Evolutionary conservation across 2,329 filamentous ascomycete species (phyloP), one percentile per base, ranked within the genome.

Genomic region (Monosporascus sp.): DNA sequence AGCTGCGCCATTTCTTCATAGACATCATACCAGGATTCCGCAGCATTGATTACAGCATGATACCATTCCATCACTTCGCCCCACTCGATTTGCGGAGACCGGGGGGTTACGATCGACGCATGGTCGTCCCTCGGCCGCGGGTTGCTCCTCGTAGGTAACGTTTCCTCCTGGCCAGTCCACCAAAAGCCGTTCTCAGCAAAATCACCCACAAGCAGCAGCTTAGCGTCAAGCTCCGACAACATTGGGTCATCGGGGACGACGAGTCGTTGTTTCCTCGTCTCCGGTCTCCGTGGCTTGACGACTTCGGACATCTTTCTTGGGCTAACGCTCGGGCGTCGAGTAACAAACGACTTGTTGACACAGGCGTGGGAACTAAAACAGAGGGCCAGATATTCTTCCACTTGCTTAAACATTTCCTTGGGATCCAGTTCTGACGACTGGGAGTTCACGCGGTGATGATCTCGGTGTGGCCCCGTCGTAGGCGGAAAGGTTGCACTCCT

Each of bases 141-240:
- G 55, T 65, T 52, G 61, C 60, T 65, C 60, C 66, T 71, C 57
- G 60, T 60, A 51, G 68, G 63, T 57, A 63, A 48, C 50, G 62
- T 50, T 49, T 74, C 69, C 37, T 76, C 67, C 62, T 80, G 75
- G 48, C 78, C 88, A 47, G 86, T 85, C 88, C 89, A 93, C 89
- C 88, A 93, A 7, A 81, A 82, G 2, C 88, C 89, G 64, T 94
- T 94, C 65, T 94, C 89, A 1, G 86, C 87, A 59, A 92, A 78
- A 62, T 92, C 83, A 2, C 88, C 89, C 2, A 92, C 69, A 7
- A 91, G 74, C 20, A 93, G 73, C 5, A 88, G 80, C 64, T 91
- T 94, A 1, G 87, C 82, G 65, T 94, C 89, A 20, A 91, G 71
- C 49, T 89, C 85, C 37, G 79, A 78, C 3, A 84, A 69, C 25